Evolutionary conservation across 2,329 filamentous ascomycete species (phyloP).

Genomic region (Ophiostoma tasmaniense): DNA sequence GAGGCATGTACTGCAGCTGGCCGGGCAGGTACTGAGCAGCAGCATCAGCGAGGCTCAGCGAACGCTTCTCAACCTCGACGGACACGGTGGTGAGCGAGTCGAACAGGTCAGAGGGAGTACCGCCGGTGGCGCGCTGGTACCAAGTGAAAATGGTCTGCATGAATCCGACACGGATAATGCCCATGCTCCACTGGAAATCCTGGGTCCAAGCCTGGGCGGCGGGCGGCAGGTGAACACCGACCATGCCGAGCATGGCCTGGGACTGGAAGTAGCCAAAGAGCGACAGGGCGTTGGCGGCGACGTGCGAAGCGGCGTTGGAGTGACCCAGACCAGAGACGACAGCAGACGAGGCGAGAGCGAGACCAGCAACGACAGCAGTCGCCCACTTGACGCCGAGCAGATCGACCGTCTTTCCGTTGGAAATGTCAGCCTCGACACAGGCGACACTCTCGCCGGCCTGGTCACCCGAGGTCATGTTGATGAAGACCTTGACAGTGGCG

Average conservation of each 20-base stretch:
- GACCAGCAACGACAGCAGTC: conserved; percentile 66
- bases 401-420: conserved; percentile 77
- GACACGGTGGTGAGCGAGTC: conserved; percentile 61
- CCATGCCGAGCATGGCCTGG: conserved; percentile 75
- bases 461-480: conserved; percentile 52
- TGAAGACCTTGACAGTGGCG: conserved; percentile 63
- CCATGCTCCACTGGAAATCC: conserved; percentile 90
- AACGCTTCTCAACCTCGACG: conserved; percentile 59
- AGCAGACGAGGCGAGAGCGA: conserved; percentile 66
- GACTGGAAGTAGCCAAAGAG: conserved; percentile 83
- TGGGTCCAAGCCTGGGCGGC: conserved; percentile 81
- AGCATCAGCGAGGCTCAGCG: conserved; percentile 27
- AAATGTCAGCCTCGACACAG: conserved; percentile 71
- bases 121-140: conserved; percentile 81
- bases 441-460: conserved; percentile 51
- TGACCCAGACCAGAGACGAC: conserved; percentile 75
- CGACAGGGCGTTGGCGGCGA: conserved; percentile 74
- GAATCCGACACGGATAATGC: conserved; percentile 71
- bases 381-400: conserved; percentile 73
- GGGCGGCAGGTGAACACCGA: conserved; percentile 64
- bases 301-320: conserved; percentile 78
- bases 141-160: conserved; percentile 74
- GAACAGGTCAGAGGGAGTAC: conserved; percentile 64
- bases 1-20: conserved; percentile 31
- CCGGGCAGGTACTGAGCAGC: conserved; percentile 31